Evolutionary conservation across 352 stramenopile species (phyloP), one percentile per base, ranked within the genome.

Genomic region (Phytophthora pluvialis): DNA sequence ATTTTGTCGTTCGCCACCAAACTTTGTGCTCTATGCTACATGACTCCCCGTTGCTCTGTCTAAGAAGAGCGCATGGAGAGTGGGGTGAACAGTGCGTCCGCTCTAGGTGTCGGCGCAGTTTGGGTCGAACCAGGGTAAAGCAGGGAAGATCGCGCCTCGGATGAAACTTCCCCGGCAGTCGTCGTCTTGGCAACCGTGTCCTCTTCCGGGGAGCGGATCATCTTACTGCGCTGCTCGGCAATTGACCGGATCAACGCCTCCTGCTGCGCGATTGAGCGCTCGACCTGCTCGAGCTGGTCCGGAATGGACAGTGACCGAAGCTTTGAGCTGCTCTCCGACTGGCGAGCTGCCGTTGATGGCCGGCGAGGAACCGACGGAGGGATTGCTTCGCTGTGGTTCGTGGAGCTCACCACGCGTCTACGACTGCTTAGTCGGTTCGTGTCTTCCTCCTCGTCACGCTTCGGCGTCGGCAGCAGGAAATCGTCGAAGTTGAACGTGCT

Each of bases 231-330:
- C 53, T 89, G 75, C 35, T 80, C 60, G n/a, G 84, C 47, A 50
- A 91, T 88, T 28, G 75, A 80, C 13, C 70, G 80, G 43, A 92
- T 73, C 47, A 92, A 58, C 28, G 71, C 73, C 46, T 84, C 78
- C 46, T 92, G 83, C 59, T 89, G 71, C 1, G 83, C 83, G 28
- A 90, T 87, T 16, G 79, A 88, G 29, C 73, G 70, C 62, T 90
- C 79, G 43, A 92, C 74, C 18, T 73, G 61, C 54, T 85, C 75
- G 8, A 86, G 56, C 29, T 78, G 73, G 46, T 86, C 75, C 4
- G 79, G 77, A 32, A 86, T 84, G 11, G 79, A 84, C 35, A 83
- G 45, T 3, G 79, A 80, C 11, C 79, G 75, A 31, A 73, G 65
- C 42, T 72, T 77, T 1, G 49, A 72, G 55, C 53, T 73, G 33